These are phyloP conservation scores for Tagetes erecta DNA, from an alignment of 129 eudicot species.

Conservation along the genomic window DNA sequence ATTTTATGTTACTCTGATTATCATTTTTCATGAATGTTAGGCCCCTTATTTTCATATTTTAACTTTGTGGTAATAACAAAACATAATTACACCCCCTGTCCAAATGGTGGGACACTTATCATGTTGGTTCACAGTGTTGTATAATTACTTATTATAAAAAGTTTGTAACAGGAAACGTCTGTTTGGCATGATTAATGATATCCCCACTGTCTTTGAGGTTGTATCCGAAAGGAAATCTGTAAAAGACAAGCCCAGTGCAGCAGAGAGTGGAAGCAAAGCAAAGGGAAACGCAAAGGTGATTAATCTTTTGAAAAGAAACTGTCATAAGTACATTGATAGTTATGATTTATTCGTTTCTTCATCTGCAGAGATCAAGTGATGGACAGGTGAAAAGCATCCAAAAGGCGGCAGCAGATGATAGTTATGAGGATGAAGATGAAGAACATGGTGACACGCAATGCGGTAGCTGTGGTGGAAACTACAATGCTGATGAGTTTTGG, in stretches of 20 bases:
- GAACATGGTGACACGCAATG: conserved; percentile 92
- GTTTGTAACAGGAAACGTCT: conserved; percentile 78
- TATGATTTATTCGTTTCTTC: too few species aligned
- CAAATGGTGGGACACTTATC: background rate
- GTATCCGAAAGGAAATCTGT: conserved; percentile 75
- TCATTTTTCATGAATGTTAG: background rate
- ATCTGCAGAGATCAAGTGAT: conserved; percentile 77
- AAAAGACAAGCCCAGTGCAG: conserved; percentile 88
- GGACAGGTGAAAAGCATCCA: conserved; percentile 78
- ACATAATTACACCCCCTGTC: too few species aligned
- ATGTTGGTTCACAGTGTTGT: background rate
- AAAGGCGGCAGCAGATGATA: conserved; percentile 57
- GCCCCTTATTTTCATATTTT: background rate
- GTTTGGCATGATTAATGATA: conserved; percentile 87
- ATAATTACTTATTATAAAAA: too few species aligned
- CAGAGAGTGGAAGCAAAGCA: conserved; percentile 84
- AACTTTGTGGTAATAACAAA: too few species aligned
- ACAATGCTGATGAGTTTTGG: conserved; percentile 93
- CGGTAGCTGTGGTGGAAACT: conserved; percentile 89
- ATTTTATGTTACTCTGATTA: background rate
- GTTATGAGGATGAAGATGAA: conserved; percentile 81
- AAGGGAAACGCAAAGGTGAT: conserved; percentile 77
- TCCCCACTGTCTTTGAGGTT: conserved; percentile 89
- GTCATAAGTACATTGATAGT: too few species aligned
- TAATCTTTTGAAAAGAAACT: background rate